Percentiles rank a stretch among this genome's conserved stretches.
Evolutionary conservation across 2,329 filamentous ascomycete genomes (phyloP).

Genomic region (Ophiostoma ips): DNA sequence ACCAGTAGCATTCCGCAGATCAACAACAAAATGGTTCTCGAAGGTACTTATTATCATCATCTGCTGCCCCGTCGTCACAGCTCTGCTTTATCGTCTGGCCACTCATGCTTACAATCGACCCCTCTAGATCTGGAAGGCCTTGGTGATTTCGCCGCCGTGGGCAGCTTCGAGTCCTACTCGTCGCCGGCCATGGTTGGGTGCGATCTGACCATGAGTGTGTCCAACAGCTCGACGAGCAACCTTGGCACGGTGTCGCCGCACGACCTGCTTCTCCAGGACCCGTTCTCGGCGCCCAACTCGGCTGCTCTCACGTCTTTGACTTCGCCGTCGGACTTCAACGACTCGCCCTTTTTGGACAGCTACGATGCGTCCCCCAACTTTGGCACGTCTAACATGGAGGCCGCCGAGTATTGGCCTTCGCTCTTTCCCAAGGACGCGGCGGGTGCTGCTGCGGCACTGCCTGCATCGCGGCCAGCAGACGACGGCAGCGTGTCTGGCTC

Average conservation of each 20-base stretch:
- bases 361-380: slow-evolving; percentile 73
- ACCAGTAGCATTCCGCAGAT: slow-evolving; percentile 17
- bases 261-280: slow-evolving; percentile 59
- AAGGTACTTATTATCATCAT: slow-evolving; percentile 30
- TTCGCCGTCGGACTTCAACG: slow-evolving; percentile 65
- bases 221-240: slow-evolving; percentile 36
- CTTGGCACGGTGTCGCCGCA: slow-evolving; percentile 69
- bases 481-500: slow-evolving; percentile 36
- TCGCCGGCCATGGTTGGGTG: slow-evolving; percentile 39
- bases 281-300: slow-evolving; percentile 68
- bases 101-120: slow-evolving; percentile 20
- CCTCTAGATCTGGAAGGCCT: slow-evolving; percentile 38
- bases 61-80: slow-evolving; percentile 4
- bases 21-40: slow-evolving; percentile 36
- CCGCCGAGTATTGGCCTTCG: slow-evolving; percentile 51
- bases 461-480: slow-evolving; percentile 33
- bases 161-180: slow-evolving; percentile 41
- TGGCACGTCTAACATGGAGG: slow-evolving; percentile 41
- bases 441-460: slow-evolving; percentile 25
- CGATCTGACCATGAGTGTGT: slow-evolving; percentile 31
- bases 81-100: no score
- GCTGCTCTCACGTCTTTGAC: slow-evolving; percentile 71
- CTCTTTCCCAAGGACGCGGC: slow-evolving; percentile 48
- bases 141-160: slow-evolving; percentile 36
- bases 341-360: slow-evolving; percentile 61